Conservation (phyloP, 495 filamentous ascomycete genomes). For the Aspergillus sclerotioniger region DNA sequence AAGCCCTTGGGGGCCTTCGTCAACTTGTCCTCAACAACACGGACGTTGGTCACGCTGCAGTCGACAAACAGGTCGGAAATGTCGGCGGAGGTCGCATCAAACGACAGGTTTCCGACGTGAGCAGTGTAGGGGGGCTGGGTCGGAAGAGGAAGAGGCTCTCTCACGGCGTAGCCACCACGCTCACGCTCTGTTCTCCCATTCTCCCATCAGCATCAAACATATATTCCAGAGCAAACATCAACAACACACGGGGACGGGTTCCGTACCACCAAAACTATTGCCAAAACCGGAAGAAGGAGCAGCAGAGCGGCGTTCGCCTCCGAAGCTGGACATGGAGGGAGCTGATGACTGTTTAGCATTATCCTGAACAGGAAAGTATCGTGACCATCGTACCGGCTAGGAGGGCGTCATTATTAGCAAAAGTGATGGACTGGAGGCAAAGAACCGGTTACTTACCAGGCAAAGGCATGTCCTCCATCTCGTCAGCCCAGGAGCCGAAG, state of each 20-base stretch:
- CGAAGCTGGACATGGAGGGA: conserved; percentile 39
- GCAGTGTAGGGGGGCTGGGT: conserved; percentile 90
- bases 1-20: conserved; percentile 93
- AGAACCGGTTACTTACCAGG: conserved; percentile 55
- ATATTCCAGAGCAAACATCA: conserved; percentile 1
- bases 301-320: conserved; percentile 45
- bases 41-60: conserved; percentile 83
- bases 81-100: conserved; percentile 78
- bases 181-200: conserved; percentile 42
- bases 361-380: background rate
- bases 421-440: conserved; percentile 10
- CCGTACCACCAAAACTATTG: conserved; percentile 36
- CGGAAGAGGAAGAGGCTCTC: conserved; percentile 82
- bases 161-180: conserved; percentile 60
- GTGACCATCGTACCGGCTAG: conserved; percentile 39
- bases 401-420: conserved; percentile 19
- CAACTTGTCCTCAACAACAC: conserved; percentile 93
- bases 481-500: conserved; percentile 95
- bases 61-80: conserved; percentile 80
- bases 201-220: conserved; percentile 7
- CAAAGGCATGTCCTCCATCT: conserved; percentile 84
- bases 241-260: conserved; percentile 14
- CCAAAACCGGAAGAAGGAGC: conserved; percentile 44
- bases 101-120: conserved; percentile 94
- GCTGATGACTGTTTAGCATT: conserved; percentile 30